Evolutionary conservation across 1,284 basidiomycete genomes (phyloP).

Genomic region (Rhodotorula mucilaginosa): DNA sequence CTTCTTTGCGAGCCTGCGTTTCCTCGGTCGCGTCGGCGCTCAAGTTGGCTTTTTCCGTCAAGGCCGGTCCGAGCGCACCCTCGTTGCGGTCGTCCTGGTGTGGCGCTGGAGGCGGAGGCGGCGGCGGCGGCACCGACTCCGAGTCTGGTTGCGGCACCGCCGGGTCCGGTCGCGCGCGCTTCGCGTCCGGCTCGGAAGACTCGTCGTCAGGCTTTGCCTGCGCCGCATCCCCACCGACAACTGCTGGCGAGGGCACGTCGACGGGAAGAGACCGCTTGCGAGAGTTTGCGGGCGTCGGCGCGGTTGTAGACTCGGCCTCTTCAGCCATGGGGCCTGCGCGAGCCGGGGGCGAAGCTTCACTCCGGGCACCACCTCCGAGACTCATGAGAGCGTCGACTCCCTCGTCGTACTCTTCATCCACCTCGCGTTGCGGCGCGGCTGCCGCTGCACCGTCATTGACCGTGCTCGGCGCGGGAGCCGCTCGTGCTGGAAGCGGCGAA

Average conservation of each 20-base stretch:
- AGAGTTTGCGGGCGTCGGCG: slow-evolving; percentile 7
- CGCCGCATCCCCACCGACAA: neutral
- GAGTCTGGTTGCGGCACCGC: neutral
- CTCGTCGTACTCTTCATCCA: slow-evolving; percentile 64
- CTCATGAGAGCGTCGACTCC: slow-evolving; percentile 62
- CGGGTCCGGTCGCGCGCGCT: slow-evolving; percentile 6
- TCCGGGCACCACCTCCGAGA: slow-evolving; percentile 45
- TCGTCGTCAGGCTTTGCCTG: neutral
- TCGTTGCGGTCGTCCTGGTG: no score
- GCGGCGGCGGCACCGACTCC: neutral
- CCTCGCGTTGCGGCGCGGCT: slow-evolving; percentile 57
- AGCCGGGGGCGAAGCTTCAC: neutral
- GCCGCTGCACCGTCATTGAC: neutral
- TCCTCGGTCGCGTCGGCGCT: neutral
- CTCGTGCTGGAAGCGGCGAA: neutral
- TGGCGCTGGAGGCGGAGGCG: neutral
- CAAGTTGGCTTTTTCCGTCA: neutral
- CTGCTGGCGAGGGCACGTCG: neutral
- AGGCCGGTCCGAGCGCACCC: neutral
- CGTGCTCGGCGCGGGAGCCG: slow-evolving; percentile 9
- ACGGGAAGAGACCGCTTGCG: slow-evolving; percentile 20
- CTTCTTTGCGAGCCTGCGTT: neutral
- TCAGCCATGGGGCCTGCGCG: neutral
- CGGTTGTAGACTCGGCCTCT: neutral
- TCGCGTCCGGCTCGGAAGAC: slow-evolving; percentile 16